Evolutionary conservation across 768 basidiomycete species (phyloP).

Genomic region (Trametes meyenii): DNA sequence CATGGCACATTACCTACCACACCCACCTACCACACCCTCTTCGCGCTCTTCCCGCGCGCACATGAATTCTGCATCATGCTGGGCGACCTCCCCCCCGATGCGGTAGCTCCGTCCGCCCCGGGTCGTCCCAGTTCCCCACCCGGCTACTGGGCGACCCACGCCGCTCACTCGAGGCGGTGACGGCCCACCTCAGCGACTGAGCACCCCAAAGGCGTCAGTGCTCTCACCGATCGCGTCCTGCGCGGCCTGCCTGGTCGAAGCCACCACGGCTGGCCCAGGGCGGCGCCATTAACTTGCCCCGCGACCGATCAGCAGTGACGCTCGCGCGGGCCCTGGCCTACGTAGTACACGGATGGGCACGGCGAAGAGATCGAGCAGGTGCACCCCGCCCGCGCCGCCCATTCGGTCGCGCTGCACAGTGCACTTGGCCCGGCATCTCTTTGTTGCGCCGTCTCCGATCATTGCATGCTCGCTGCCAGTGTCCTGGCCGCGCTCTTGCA

Average conservation of each 20-base stretch:
- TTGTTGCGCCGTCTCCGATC: neutral
- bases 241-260: neutral
- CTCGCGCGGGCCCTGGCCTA: neutral
- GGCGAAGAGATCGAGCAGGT: too few species aligned
- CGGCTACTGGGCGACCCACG: neutral
- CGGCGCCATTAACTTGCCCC: neutral
- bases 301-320: constrained; percentile 7
- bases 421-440: neutral
- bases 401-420: neutral
- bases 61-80: neutral
- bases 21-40: neutral
- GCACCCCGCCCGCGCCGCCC: too few species aligned
- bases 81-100: too few species aligned
- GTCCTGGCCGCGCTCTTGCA: too few species aligned
- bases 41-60: neutral
- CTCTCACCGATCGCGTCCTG: neutral
- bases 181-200: neutral
- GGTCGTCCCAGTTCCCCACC: neutral
- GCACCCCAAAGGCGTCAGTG: constrained; percentile 12
- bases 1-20: constrained; percentile 3
- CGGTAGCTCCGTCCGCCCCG: constrained; percentile 3
- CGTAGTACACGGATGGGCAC: too few species aligned
- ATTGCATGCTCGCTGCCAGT: neutral
- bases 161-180: constrained; percentile 8
- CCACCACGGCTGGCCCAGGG: neutral